Base-by-base conservation (phyloP, 768 basidiomycete genomes). In the Dendrothele bispora region DNA sequence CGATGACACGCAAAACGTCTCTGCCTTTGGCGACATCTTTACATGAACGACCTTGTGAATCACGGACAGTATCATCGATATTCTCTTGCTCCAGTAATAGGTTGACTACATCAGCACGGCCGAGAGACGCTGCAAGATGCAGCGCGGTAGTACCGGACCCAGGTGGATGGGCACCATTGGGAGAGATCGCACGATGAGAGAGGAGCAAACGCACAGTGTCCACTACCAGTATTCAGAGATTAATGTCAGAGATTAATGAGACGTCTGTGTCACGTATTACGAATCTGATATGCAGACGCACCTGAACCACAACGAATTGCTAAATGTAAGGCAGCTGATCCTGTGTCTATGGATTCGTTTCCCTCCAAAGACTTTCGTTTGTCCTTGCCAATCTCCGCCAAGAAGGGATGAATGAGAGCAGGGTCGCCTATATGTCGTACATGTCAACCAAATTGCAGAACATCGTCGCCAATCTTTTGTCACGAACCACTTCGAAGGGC, bases 281-380 rank as follows among this genome's bases (percentile, higher is more conserved):
- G 27, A 5, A 12, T 6, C 39, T 20, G 34, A 43, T 17, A 30
- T 4, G 34, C 38, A 6, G n/a, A 68, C 82, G 20, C 55, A 88
- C 87, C 76, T 8, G 84, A 83, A 49, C 80, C 88, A 62, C 90
- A 91, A 35, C 87, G 79, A n/a, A 92, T 81, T 10, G 88, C 89
- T 2, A 92, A 78, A 63, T 92, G 89, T 6, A 92, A 68, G 0
- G 87, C 86, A 3, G 87, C 84, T 5, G 88, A 85, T 11, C 80
- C 86, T 1, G 83, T 77, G 59, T 90, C 84, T 0, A 82, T n/a
- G n/a, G n/a, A 49, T 14, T 77, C 41, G 5, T 29, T 73, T 12
- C 64, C 67, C 17, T 78, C 80, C 0, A 60, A 46, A 18, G 78
- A 75, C 21, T 64, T 73, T 4, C 80, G 77, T 46, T 71, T 78